These are phyloP conservation scores for Cicer pinnatifidum DNA, from an alignment of 306 rosid species.

Conservation along the genomic window DNA sequence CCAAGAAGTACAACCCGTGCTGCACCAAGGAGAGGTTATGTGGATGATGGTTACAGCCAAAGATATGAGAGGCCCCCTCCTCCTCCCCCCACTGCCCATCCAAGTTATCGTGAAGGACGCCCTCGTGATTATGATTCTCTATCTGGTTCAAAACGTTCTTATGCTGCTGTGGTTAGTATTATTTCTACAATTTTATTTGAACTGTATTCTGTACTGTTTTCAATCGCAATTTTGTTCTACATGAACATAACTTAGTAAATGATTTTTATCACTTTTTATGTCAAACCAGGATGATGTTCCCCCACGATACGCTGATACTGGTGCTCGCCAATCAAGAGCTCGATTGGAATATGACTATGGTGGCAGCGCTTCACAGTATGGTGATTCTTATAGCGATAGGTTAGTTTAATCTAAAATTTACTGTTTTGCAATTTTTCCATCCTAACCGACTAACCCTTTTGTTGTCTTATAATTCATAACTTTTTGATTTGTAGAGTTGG, in stretches of 20 bases:
- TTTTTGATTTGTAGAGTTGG: constrained; percentile 62
- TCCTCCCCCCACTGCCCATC: constrained; percentile 65
- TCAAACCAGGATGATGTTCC: constrained; percentile 79
- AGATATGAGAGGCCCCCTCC: constrained; percentile 89
- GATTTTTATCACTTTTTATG: background rate
- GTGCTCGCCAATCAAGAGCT: constrained; percentile 87
- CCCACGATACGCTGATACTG: constrained; percentile 70
- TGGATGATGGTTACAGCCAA: constrained; percentile 80
- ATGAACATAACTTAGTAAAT: constrained; percentile 4
- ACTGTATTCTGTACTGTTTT: background rate
- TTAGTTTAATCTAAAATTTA: constrained; percentile 41
- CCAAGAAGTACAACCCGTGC: constrained; percentile 75
- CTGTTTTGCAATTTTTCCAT: background rate
- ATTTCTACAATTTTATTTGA: background rate
- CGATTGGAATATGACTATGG: constrained; percentile 88
- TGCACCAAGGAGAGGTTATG: constrained; percentile 80
- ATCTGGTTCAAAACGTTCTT: constrained; percentile 91
- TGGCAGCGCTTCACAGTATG: constrained; percentile 80
- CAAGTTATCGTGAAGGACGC: constrained; percentile 83
- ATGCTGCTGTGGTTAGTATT: constrained; percentile 70
- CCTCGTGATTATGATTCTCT: constrained; percentile 85
- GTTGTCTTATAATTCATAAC: background rate
- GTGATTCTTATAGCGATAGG: constrained; percentile 91
- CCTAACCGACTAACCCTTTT: background rate
- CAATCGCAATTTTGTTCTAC: background rate